A percentile compares a stretch with the other conserved stretches of the same genome.
Conservation (phyloP, 2,329 filamentous ascomycete genomes). For the Hypoxylon sp. region DNA sequence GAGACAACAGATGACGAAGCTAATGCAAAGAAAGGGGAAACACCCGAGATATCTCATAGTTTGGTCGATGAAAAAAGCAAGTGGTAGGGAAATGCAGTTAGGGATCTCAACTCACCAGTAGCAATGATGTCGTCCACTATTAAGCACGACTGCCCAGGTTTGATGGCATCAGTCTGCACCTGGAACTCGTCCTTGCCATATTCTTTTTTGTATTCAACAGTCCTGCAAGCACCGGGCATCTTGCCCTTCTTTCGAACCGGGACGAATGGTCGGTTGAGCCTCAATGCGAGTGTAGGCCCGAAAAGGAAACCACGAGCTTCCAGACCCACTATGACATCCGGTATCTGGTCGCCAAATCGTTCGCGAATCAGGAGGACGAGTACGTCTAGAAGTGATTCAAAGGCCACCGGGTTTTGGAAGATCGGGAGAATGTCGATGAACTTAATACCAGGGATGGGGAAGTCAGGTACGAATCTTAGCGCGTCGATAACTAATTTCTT, state of each 20-base stretch:
- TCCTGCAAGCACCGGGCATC: constrained; percentile 89
- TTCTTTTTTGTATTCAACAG: constrained; percentile 92
- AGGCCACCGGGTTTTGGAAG: constrained; percentile 82
- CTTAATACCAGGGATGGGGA: constrained; percentile 90
- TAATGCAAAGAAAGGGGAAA: neutral
- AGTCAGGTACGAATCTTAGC: constrained; percentile 90
- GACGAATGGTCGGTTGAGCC: constrained; percentile 87
- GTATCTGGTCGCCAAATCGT: constrained; percentile 72
- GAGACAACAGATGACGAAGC: neutral
- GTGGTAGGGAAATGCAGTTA: constrained; percentile 20
- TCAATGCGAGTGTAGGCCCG: constrained; percentile 88
- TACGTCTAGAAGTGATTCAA: constrained; percentile 83
- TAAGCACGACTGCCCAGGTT: constrained; percentile 88
- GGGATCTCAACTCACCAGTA: constrained; percentile 76
- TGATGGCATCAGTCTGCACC: constrained; percentile 90
- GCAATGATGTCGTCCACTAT: constrained; percentile 99
- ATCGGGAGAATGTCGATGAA: constrained; percentile 99
- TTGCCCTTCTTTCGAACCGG: constrained; percentile 97
- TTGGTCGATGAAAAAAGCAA: constrained; percentile 17
- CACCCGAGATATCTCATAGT: constrained; percentile 1
- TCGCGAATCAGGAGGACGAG: constrained; percentile 86
- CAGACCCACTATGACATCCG: constrained; percentile 92
- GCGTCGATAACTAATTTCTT: constrained; percentile 72
- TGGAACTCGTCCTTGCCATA: constrained; percentile 97
- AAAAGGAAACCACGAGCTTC: constrained; percentile 97